Evolutionary conservation across 176 grass and related monocot genomes (phyloP).

Genomic region (Oryza glaberrima): DNA sequence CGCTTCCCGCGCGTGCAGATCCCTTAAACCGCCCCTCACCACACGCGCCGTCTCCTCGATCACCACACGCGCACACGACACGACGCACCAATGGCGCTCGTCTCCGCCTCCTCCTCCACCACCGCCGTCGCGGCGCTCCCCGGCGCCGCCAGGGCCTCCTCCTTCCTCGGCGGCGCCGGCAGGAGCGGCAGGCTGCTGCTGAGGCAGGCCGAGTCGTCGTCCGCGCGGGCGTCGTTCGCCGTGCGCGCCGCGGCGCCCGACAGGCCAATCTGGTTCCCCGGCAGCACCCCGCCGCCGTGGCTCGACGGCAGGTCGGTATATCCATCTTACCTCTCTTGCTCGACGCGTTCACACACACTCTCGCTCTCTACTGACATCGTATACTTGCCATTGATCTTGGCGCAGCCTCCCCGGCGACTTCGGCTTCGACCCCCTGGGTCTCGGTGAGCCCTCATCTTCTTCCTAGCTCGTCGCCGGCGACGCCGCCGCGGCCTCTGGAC

Average conservation of each 20-base stretch:
- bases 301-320: slow-evolving; percentile 81
- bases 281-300: slow-evolving; percentile 95
- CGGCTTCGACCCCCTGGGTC: slow-evolving; percentile 90
- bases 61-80: background rate
- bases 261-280: slow-evolving; percentile 95
- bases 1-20: slow-evolving; percentile 37
- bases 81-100: slow-evolving; percentile 56
- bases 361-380: background rate
- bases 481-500: background rate
- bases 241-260: slow-evolving; percentile 63
- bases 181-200: slow-evolving; percentile 36
- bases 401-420: slow-evolving; percentile 98
- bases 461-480: background rate
- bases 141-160: slow-evolving; percentile 38
- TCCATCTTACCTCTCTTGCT: background rate
- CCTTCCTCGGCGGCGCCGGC: slow-evolving; percentile 62
- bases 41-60: slow-evolving; percentile 2
- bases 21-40: slow-evolving; percentile 61
- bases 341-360: background rate
- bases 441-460: slow-evolving; percentile 55
- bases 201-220: slow-evolving; percentile 39
- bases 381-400: background rate
- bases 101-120: slow-evolving; percentile 86
- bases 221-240: slow-evolving; percentile 51
- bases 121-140: slow-evolving; percentile 76